Conservation (phyloP, 1,284 basidiomycete genomes). For the Fomitopsis palustris region DNA sequence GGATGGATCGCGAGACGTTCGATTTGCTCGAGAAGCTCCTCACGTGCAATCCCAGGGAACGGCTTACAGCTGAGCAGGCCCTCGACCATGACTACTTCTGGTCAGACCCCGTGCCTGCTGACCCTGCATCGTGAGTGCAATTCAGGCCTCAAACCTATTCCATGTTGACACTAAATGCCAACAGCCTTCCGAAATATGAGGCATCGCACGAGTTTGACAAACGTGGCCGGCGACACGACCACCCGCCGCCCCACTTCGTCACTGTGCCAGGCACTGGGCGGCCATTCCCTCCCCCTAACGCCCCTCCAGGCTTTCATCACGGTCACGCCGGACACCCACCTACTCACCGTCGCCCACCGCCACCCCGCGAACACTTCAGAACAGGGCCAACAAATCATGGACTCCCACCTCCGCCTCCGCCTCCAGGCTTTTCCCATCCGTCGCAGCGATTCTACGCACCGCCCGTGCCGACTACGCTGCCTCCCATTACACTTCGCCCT, state of each 20-base stretch:
- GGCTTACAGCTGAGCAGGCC: constrained; percentile 86
- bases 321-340: constrained; percentile 18
- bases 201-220: constrained; percentile 85
- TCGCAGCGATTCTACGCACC: constrained; percentile 4
- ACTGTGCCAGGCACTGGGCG: constrained; percentile 3
- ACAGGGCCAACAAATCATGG: constrained; percentile 18
- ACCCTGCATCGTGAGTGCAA: constrained; percentile 64
- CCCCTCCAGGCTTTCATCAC: constrained; percentile 13
- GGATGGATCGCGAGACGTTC: constrained; percentile 71
- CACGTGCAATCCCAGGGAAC: constrained; percentile 87
- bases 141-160: neutral
- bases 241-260: constrained; percentile 22
- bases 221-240: constrained; percentile 51
- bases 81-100: constrained; percentile 93
- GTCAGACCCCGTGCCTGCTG: constrained; percentile 82
- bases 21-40: constrained; percentile 92
- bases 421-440: neutral
- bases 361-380: constrained; percentile 27
- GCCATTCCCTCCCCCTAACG: constrained; percentile 13
- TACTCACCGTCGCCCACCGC: constrained; percentile 21
- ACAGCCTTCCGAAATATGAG: constrained; percentile 72
- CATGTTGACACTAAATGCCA: constrained; percentile 2
- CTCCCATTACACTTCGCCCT: constrained; percentile 12
- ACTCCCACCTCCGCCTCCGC: neutral
- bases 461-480: constrained; percentile 14